Base-by-base conservation (phyloP, 2,329 filamentous ascomycete species). In the Botrytis byssoidea region DNA sequence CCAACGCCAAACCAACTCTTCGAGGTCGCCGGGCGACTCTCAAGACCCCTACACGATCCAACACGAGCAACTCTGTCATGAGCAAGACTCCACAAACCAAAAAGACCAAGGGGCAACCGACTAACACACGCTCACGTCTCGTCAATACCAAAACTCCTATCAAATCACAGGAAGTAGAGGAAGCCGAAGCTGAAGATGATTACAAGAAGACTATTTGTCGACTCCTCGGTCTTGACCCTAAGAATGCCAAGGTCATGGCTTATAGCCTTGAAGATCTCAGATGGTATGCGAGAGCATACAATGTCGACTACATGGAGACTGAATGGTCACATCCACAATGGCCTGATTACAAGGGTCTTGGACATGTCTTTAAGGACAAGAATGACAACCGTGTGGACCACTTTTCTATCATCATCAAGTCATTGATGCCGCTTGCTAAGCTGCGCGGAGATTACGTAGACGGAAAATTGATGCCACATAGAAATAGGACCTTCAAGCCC, bases 251-350 rank as follows among this genome's bases (percentile, higher is more conserved):
- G 10, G 37, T 66, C 3, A 37, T 48, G 9, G 4, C 55, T 4
- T 74, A 70, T 29, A 64, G 37, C 3, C 67, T 77, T 0, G 44
- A 73, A 2, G 51, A 77, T n/a, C 71, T 77, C 9, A 72, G 77
- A 35, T 48, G 32, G 3, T 78, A 78, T 65, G 77, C 76, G 16
- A 71, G 77, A 37, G 76, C 75, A 3, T 77, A 75, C 63, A 75
- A 78, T 61, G 16, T 29, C 0, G 48, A 69, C 8, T 57, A 42
- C 5, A 18, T 12, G 40, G 66, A 37, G 32, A 42, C 35, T 9
- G 14, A 0, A 9, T 69, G 66, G 66, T 32, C 66, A 16, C 66
- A 69, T 20, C 29, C 40, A 32, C 35, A 42, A n/a, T 69, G 55
- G 12, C 48, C 48, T 59, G 66, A 51, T 32, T 69, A 25, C 7